Conservation (phyloP, 495 filamentous ascomycete genomes). For the Penicillium crystallinum region DNA sequence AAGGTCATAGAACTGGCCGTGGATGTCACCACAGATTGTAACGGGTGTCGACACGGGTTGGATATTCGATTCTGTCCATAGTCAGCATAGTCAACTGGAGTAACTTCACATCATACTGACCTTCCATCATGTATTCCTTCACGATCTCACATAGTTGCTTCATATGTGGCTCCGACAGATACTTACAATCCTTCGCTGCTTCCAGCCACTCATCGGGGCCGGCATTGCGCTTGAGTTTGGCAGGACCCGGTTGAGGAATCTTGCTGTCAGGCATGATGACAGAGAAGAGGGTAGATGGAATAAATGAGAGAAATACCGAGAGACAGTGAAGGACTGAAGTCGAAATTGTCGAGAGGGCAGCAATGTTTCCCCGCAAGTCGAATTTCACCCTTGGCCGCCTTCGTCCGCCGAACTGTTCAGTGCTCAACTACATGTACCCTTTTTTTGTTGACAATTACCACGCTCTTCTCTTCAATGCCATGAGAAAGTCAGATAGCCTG, state of each 20-base stretch:
- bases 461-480: no score
- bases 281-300: not conserved
- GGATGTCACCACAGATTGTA: constrained; percentile 96
- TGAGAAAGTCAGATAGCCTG: no score
- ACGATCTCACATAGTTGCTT: constrained; percentile 98
- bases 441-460: no score
- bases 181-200: constrained; percentile 92
- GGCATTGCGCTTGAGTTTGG: constrained; percentile 72
- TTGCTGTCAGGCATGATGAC: constrained; percentile 47
- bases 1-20: constrained; percentile 98
- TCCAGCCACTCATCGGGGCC: constrained; percentile 96
- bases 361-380: constrained; percentile 12
- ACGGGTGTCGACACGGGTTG: constrained; percentile 95
- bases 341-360: not conserved
- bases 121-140: constrained; percentile 97
- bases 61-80: constrained; percentile 80
- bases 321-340: not conserved
- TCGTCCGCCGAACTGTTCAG: constrained; percentile 1
- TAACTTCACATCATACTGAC: constrained; percentile 35
- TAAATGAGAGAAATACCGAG: not conserved
- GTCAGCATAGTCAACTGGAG: not conserved
- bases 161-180: constrained; percentile 92
- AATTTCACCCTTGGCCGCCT: constrained; percentile 12
- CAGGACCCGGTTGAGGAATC: constrained; percentile 85
- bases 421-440: not conserved